Base-by-base conservation (phyloP, 1,139 yeast genomes). In the Lodderomyces margitis region DNA sequence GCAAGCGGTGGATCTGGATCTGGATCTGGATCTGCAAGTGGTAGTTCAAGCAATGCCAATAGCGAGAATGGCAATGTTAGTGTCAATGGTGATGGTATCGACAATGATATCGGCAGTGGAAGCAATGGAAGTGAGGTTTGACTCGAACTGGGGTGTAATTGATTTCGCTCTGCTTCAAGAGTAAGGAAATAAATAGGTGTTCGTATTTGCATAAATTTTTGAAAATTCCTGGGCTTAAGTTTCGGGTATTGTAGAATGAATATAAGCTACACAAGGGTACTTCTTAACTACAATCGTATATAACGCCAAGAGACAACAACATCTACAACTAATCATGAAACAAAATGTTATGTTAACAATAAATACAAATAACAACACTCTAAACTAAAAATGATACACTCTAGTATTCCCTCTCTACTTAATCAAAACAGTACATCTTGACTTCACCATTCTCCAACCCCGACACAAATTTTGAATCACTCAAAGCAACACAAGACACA, bases 401-500 rank as follows among this genome's bases (percentile, higher is more conserved):
- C n/a, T n/a, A 8, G 10, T 23, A 23, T 23, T 23, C 14, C 20
- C 24, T 14, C 10, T 20, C 35, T n/a, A 15, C 20, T 38, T 56
- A 61, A 48, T 82, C 96, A 64, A 89, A 91, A 49, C 87, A 80
- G 61, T 82, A 83, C 81, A 89, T 78, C 53, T 84, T 80, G 14
- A 88, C 95, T 40, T 77, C 76, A 4, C 98, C 97, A 53, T 80
- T 81, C 49, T 89, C 97, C 50, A 89, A 82, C 2, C 96, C 98
- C 40, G 92, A 86, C 25, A 89, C 96, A 62, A 89, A 82, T 45
- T 87, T 75, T 12, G 95, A 85, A 62, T 91, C 98, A 46, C 95
- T 89, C 40, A 92, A 71, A 0, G 86, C 95, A 14, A 91, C 96
- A 61, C 96, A 87, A 23, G 87, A 80, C 10, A 91, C 92, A 21